Base-by-base conservation (phyloP, 495 filamentous ascomycete genomes). In the Achaetomiella virescens region DNA sequence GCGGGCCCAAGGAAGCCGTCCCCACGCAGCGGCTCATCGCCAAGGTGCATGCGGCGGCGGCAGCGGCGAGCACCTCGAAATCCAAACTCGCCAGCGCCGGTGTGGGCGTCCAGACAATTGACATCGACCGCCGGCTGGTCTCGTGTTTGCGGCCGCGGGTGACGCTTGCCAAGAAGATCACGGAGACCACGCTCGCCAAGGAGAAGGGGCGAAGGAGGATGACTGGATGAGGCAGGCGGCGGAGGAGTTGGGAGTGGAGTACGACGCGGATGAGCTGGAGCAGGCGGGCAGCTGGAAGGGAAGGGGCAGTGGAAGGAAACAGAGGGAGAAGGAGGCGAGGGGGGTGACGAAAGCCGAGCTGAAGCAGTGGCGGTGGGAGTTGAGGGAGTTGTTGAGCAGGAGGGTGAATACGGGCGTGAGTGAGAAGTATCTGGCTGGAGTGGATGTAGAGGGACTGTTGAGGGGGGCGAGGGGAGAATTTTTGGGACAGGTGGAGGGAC, bases 201-300 rank as follows among this genome's bases (percentile, higher is more conserved):
- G 87, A 95, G 69, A 93, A 89, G 72, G 80, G 87, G 81, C 79
- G 24, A 81, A 85, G 52, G 90, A 95, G 59, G 89, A 96, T 57
- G 84, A 89, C 54, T 95, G 89, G 87, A 70, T 97, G 52, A 80
- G 80, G 33, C 78, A 77, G 12, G 93, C 91, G 0, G 95, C 93
- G 1, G 90, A 97, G 48, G 93, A 97, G 58, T 80, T 98, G 3
- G 93, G 93, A 2, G 87, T 97, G 6, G 93, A 97, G 22, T 92
- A 92, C 64, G 90, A 97, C 63, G 87, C 84, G 59, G 91, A 96
- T 20, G 88, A 91, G 46, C 85, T 93, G 46, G 84, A 87, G 56
- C 70, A 75, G 38, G 77, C 72, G 11, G 78, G 80, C 11, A 72
- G 72, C 46, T 83, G 84, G 63, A 81, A 81, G 49, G 83, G 85